Evolutionary conservation across 345 rosid genomes (phyloP), one percentile per base, ranked within the genome.

Genomic region (Bruguiera sexangula): DNA sequence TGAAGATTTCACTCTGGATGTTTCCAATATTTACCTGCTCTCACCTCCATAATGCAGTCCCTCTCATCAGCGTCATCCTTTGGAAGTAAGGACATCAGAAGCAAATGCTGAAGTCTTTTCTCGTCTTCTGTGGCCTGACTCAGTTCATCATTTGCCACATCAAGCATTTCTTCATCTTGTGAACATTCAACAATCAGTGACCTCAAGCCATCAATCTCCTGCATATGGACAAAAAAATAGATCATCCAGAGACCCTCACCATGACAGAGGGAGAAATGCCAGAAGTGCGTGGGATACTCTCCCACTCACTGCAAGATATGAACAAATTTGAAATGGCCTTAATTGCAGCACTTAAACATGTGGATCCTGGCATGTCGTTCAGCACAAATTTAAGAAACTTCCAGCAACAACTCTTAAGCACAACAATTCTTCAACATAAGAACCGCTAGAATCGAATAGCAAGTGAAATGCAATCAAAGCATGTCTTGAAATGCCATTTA

Each of bases 11-110:
- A 43, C 19, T 53, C 39, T 32, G 30, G n/a, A n/a, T 27, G 53
- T n/a, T 56, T 11, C 59, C 19, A 48, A 60, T 31, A 48, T 29
- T 57, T 88, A 92, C 98, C 99, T 83, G 98, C 97, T 85, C 98
- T 87, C 83, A 95, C 99, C 90, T 95, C 99, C 89, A 92, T 75
- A 86, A 95, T 92, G 76, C 91, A 83, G 80, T 79, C 92, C 83
- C 96, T 87, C 83, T 86, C 96, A 77, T 95, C 97, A n/a, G 98
- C 99, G 75, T 92, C 99, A 76, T 95, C 99, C 75, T 82, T 90
- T n/a, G 99, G 98, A 72, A 95, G 94, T 69, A 92, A 81, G 22
- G 87, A 85, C 85, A 82, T 86, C 60, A 92, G 94, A 75, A 95
- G 76, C 82, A 83, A 76, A 75, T 70, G 79, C 76, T 86, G 97